Conservation (phyloP, 768 basidiomycete genomes). For the Leccinum arenicola region DNA sequence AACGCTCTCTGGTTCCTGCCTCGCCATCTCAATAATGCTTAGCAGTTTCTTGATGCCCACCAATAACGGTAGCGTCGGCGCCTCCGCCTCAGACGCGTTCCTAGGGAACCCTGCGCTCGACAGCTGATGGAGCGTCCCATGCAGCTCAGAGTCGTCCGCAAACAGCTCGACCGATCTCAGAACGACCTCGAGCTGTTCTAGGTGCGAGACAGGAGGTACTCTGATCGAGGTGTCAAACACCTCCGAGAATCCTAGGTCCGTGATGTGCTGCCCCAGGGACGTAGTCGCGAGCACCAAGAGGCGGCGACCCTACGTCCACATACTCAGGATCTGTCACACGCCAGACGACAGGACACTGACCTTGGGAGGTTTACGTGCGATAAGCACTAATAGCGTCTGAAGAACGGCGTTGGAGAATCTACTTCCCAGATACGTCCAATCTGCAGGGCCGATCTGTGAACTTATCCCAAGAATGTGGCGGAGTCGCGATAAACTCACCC, state of each 20-base stretch:
- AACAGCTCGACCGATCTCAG: slow-evolving; percentile 81
- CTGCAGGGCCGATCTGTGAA: slow-evolving; percentile 38
- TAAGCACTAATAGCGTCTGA: slow-evolving; percentile 85
- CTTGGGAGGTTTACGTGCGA: slow-evolving; percentile 90
- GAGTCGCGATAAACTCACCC: slow-evolving; percentile 46
- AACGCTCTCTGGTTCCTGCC: slow-evolving; percentile 88
- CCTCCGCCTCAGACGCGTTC: slow-evolving; percentile 40
- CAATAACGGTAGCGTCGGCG: slow-evolving; percentile 50
- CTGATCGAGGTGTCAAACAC: slow-evolving; percentile 85
- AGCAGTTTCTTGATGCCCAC: slow-evolving; percentile 95
- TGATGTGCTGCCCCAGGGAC: slow-evolving; percentile 80
- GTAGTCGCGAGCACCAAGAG: slow-evolving; percentile 91
- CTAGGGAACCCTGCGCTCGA: slow-evolving; percentile 67
- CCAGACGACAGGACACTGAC: slow-evolving; percentile 36
- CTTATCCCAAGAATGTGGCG: not conserved
- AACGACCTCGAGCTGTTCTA: slow-evolving; percentile 71
- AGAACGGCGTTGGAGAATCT: slow-evolving; percentile 93
- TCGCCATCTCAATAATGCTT: slow-evolving; percentile 91
- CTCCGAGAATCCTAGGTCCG: slow-evolving; percentile 86
- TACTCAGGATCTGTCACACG: slow-evolving; percentile 8
- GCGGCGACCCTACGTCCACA: slow-evolving; percentile 70
- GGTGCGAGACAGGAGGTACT: slow-evolving; percentile 75
- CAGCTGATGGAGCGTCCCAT: slow-evolving; percentile 61
- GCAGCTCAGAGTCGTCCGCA: slow-evolving; percentile 46
- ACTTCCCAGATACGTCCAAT: slow-evolving; percentile 97